Base-by-base conservation (phyloP, 345 rosid species). In the Rhodamnia argentea region DNA sequence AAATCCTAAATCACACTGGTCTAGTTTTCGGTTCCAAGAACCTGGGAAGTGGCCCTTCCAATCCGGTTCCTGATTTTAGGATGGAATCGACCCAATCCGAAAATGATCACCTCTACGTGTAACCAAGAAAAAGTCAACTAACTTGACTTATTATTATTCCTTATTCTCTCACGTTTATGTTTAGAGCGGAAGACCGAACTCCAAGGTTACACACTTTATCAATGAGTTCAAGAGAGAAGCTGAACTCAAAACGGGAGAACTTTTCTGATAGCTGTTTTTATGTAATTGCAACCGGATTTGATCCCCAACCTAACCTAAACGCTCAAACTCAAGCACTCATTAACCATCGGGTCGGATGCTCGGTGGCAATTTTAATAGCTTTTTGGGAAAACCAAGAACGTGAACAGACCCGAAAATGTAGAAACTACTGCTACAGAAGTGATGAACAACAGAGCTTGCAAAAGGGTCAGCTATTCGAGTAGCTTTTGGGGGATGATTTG, bases 361-460 rank as follows among this genome's bases (percentile, higher is more conserved):
- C 1, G 24, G 23, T 3, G 0, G 44, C 78, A 64, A 8, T 32
- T 32, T 64, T 64, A 0, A 0, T 14, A 64, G 78, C 32, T 16
- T 15, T 8, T 29, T 24, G 78, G 78, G 37, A 16, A 52, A 32
- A 40, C 8, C 44, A 64, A 64, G 78, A 64, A 32, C 78, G 18
- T 18, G 78, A 32, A 64, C 76, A 32, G 76, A 64, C 16, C 10
- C 44, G 76, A 32, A 32, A 64, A 16, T 16, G 76, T 32, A 64
- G 76, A 16, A 64, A 64, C 24, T 8, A 32, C 24, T 32, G 78
- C 78, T 15, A 40, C 44, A 18, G 24, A 64, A 32, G 78, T 42
- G 10, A 32, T 18, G 78, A 4, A 32, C 76, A 8, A 1, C 40
- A 47, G 40, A 5, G 78, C 78, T 4, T 32, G 78, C 24, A 64